Evolutionary conservation across 805 yeast genomes (phyloP), one percentile per base, ranked within the genome.

Genomic region (Teunomyces gatunensis): DNA sequence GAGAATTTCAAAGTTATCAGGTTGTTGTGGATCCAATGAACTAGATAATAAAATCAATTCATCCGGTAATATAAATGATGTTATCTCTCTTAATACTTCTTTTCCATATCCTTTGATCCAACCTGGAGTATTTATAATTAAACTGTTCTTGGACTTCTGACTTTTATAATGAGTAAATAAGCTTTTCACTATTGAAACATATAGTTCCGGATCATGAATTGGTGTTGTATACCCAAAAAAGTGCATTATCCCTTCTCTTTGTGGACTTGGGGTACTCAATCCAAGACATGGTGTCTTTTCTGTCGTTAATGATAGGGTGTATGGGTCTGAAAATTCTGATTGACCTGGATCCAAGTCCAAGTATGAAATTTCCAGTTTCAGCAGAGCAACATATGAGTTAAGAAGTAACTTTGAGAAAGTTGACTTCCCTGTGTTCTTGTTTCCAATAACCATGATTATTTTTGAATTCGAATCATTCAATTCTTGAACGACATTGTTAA

Each of bases 311-410:
- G 95, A 81, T 2, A 90, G 65, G 37, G 85, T 78, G 28, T 85
- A 90, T 0, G 96, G 94, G 6, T 71, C 70, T 0, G 90, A 81
- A 52, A 76, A 82, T 56, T 87, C 95, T 0, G 96, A 82, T 60
- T 90, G 96, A 0, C 96, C 96, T 0, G 97, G 96, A 60, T 91
- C 98, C 1, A 89, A 60, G 56, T 91, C 97, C 35, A 91, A 54
- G 33, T 83, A 77, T 17, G 77, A 73, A 2, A 84, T 65, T 0
- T 68, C 59, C 28, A 21, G 12, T 6, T 23, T 13, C 40, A 37
- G 40, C 6, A 15, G 32, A 6, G 57, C 47, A 3, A 79, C 57
- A 1, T 81, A 54, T 18, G 67, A 67, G 54, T 87, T 86, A 4
- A 80, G 47, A 5, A 89, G 60, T 2, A 80, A 51, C 51, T 80